Evolutionary conservation across 768 basidiomycete species (phyloP), one percentile per base, ranked within the genome.

Genomic region (Psilocybe subaeruginosa): DNA sequence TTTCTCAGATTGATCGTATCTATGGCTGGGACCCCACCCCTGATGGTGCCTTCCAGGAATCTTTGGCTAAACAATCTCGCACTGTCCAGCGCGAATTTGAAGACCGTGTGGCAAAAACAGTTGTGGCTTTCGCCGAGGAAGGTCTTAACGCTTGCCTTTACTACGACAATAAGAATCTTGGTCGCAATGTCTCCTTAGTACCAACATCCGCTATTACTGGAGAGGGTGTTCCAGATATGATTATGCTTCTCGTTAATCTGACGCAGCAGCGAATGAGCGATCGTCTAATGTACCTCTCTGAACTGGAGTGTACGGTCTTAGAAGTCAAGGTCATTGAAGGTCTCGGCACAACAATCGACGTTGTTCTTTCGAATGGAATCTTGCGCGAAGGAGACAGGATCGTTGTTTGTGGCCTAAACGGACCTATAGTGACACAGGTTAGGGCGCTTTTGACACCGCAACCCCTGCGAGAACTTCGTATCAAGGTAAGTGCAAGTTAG

Each of bases 291-390:
- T 99, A 99, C 77, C 84, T 99, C 61, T 93, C 95, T 31, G 95
- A 97, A 71, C 82, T 99, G 47, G 95, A 98, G 77, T 98, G 97
- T 75, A 99, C 97, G 5, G 94, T 99, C 9, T 85, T 99, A 60
- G 97, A 99, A 75, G 97, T 99, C 73, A 99, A 99, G 82, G 93
- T 98, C 63, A 87, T 99, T 66, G 97, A 99, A 77, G 97, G 97
- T 69, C 81, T 99, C 52, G 97, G 97, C 31, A 99, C 96, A 30
- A 99, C 97, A 0, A 94, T 99, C 68, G 97, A 99, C 78, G 95
- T 99, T 17, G 88, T 99, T 30, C 81, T 99, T 59, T 95, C 93
- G 12, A 99, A 99, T 69, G 97, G 97, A 69, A 88, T 93, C 63
- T 78, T 99, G 69, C 85, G 77, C 56, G 97, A 99, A 75, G 89